Conservation (phyloP, 805 yeast genomes). For the Monosporozyma aquatica region DNA sequence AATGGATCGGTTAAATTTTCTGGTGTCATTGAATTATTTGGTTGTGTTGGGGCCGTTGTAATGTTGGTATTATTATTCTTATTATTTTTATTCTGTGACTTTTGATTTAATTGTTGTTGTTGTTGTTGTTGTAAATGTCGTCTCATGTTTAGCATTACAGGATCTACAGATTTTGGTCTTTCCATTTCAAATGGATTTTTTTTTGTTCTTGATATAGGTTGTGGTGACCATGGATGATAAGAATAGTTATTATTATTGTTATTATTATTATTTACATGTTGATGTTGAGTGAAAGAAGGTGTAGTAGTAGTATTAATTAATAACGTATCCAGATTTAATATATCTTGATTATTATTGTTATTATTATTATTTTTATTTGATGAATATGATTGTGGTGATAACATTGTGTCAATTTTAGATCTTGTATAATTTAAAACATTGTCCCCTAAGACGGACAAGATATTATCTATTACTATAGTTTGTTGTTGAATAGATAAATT, state of each 20-base stretch:
- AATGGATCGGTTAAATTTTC: slow-evolving; percentile 44
- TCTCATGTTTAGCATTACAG: slow-evolving; percentile 14
- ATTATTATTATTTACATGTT: background rate
- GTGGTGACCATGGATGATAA: slow-evolving; percentile 28
- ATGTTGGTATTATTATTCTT: background rate
- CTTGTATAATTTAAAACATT: slow-evolving; percentile 44
- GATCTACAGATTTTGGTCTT: slow-evolving; percentile 39
- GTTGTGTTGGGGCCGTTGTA: background rate
- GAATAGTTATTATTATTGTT: slow-evolving; percentile 1
- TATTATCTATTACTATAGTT: slow-evolving; percentile 44
- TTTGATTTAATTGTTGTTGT: no score
- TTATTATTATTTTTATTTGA: background rate
- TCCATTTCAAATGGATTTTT: slow-evolving; percentile 25
- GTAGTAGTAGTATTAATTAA: slow-evolving; percentile 6
- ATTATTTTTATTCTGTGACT: no score
- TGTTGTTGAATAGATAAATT: slow-evolving; percentile 44
- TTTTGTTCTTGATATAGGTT: slow-evolving; percentile 34
- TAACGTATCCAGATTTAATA: slow-evolving; percentile 8
- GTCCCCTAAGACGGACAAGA: slow-evolving; percentile 41
- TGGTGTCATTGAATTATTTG: slow-evolving; percentile 31
- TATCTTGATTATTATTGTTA: background rate
- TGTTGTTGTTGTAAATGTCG: background rate
- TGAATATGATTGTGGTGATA: slow-evolving; percentile 7
- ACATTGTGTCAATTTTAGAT: slow-evolving; percentile 35
- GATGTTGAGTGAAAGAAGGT: background rate